A percentile compares a stretch with the other conserved stretches of the same genome.
Conservation (phyloP, 192 early-diverging fungal species). For the Kickxella alabastrina region DNA sequence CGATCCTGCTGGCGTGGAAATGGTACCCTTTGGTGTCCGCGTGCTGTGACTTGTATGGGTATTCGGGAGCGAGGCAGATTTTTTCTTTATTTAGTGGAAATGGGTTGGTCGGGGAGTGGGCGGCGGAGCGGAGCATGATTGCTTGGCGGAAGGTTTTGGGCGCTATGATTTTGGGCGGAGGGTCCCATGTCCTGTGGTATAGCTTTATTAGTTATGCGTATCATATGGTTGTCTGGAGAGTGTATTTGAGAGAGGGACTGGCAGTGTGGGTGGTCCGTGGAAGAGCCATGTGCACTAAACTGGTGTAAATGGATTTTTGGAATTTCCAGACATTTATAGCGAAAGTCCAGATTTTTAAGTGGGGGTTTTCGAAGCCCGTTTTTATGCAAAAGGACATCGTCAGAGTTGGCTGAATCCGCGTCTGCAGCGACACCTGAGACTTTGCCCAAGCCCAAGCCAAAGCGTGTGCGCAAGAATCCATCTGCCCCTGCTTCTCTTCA, state of each 20-base stretch:
- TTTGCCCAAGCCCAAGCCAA: no score
- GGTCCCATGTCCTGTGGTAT: constrained; percentile 46
- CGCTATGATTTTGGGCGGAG: constrained; percentile 36
- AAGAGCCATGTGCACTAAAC: constrained; percentile 40
- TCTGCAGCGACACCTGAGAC: no score
- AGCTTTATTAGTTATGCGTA: constrained; percentile 56
- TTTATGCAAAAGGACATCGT: no score
- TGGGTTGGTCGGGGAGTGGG: constrained; percentile 14
- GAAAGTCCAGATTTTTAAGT: no score
- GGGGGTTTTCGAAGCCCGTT: no score
- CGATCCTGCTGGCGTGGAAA: constrained; percentile 31
- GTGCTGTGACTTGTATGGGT: constrained; percentile 15
- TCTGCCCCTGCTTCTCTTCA: no score
- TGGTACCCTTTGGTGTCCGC: constrained; percentile 36
- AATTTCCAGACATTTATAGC: no score
- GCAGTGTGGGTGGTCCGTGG: constrained; percentile 46
- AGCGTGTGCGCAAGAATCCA: no score
- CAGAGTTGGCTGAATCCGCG: no score
- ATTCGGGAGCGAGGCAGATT: neutral
- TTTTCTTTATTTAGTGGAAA: neutral
- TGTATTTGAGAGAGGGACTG: constrained; percentile 43
- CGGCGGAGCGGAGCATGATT: constrained; percentile 19
- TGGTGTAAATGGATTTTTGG: no score
- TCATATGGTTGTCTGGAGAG: constrained; percentile 48
- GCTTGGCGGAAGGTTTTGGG: constrained; percentile 14